phyloP scores from a whole-genome alignment of 371 early-diverging fungal species.

The Dentiscutata heterogama region DNA sequence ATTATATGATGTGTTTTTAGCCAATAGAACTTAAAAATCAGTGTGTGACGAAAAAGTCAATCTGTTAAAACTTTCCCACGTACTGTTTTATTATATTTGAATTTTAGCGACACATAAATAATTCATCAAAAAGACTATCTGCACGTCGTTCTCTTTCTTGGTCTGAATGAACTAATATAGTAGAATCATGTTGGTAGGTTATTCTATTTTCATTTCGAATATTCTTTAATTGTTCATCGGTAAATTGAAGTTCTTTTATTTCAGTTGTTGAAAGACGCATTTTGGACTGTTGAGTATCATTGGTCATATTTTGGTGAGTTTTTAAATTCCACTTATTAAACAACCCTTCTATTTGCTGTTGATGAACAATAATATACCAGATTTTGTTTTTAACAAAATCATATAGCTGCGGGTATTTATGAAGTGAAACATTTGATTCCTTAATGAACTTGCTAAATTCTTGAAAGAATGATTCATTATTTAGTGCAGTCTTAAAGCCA shows the following conservation, averaged over 20 bases:
- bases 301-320: slow-evolving; percentile 34
- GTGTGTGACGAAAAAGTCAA: no score
- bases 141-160: no score
- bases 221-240: neutral
- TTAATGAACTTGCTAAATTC: neutral
- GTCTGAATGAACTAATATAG: neutral
- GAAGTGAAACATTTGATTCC: neutral
- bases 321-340: slow-evolving; percentile 32
- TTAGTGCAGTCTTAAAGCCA: neutral
- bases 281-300: neutral
- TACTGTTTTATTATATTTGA: no score
- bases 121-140: neutral
- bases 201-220: neutral
- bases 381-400: slow-evolving; percentile 35
- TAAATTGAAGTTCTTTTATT: neutral
- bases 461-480: neutral
- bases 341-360: slow-evolving; percentile 27
- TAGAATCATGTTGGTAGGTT: neutral
- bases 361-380: slow-evolving; percentile 25
- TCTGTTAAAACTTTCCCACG: no score
- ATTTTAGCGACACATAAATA: no score
- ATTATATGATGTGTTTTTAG: neutral
- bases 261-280: neutral
- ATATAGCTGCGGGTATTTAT: neutral
- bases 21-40: neutral